Conservation (phyloP, 2,329 filamentous ascomycete species). For the Clarireedia paspali region DNA sequence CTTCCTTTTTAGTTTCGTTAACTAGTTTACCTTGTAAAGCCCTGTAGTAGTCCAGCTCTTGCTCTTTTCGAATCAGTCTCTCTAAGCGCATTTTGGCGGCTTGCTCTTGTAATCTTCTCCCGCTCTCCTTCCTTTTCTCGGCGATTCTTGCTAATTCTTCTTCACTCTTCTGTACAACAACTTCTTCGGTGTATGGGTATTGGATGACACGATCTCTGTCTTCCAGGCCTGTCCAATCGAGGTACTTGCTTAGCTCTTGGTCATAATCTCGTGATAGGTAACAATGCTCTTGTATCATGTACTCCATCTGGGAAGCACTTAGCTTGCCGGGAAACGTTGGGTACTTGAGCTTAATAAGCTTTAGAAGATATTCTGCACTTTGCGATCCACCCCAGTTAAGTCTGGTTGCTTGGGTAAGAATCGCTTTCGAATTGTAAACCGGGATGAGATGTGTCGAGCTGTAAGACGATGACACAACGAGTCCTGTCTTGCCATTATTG, state of each 20-base stretch:
- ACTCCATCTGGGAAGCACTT: constrained; percentile 77
- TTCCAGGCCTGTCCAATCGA: constrained; percentile 90
- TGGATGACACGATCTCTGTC: constrained; percentile 85
- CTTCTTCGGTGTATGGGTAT: constrained; percentile 87
- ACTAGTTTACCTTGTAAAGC: constrained; percentile 66
- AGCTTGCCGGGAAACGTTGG: constrained; percentile 81
- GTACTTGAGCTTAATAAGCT: constrained; percentile 86
- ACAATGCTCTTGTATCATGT: constrained; percentile 81
- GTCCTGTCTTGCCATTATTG: constrained; percentile 73
- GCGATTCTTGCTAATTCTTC: constrained; percentile 86
- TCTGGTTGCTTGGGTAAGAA: constrained; percentile 77
- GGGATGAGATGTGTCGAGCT: constrained; percentile 94
- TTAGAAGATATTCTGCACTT: constrained; percentile 81
- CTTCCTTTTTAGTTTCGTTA: constrained; percentile 84
- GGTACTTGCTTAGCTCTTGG: constrained; percentile 62
- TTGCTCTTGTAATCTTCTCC: constrained; percentile 84
- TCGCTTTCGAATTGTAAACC: constrained; percentile 76
- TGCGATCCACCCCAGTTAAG: constrained; percentile 95
- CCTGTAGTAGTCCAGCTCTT: constrained; percentile 91
- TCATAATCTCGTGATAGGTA: constrained; percentile 84
- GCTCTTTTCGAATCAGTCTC: constrained; percentile 90
- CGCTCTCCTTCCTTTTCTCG: constrained; percentile 92
- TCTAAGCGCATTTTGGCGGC: constrained; percentile 96
- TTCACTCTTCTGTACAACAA: constrained; percentile 84
- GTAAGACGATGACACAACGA: constrained; percentile 87